Evolutionary conservation across 345 rosid species (phyloP), one percentile per base, ranked within the genome.

Genomic region (Syzygium aqueum): DNA sequence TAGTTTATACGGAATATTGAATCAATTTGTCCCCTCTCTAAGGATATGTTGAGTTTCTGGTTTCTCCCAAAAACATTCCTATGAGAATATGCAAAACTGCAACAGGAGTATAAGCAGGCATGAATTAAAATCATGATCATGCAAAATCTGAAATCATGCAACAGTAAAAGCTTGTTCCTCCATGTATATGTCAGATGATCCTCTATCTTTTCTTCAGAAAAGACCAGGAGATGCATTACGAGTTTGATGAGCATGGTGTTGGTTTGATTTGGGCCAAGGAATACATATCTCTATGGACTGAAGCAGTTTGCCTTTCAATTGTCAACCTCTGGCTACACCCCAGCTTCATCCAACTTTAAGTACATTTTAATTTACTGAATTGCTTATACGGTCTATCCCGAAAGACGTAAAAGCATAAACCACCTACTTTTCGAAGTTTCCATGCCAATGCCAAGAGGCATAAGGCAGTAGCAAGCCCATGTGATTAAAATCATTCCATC

Each of bases 61-160:
- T 95, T 97, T 92, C 94, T 93, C 89, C 99, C 99, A 86, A 97
- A 93, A 85, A 96, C 94, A 91, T 97, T 97, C 89, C 97, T 93
- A 90, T 96, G 99, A 43, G 99, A 97, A 92, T 97, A 97, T n/a
- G 98, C 97, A 82, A 96, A 97, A 92, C 98, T 97, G 97, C 93
- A 94, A 85, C n/a, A 84, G 87, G 80, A 86, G 88, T 51, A 65
- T 12, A 85, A 49, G 53, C 37, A 88, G 84, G 21, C 51, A 37
- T 30, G 23, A 49, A 73, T 73, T 37, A 73, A 37, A 37, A 73
- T 19, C 49, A 9, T 73, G 49, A 73, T 27, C 80, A 19, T 33
- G 78, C 43, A 67, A 30, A 67, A 67, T 33, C 78, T 9, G 78
- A 33, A 87, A 43, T 28, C 52, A 77, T 80, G 22, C 63, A 30